Base-by-base conservation (phyloP, 2,329 filamentous ascomycete genomes). In the Diaporthe sp. region DNA sequence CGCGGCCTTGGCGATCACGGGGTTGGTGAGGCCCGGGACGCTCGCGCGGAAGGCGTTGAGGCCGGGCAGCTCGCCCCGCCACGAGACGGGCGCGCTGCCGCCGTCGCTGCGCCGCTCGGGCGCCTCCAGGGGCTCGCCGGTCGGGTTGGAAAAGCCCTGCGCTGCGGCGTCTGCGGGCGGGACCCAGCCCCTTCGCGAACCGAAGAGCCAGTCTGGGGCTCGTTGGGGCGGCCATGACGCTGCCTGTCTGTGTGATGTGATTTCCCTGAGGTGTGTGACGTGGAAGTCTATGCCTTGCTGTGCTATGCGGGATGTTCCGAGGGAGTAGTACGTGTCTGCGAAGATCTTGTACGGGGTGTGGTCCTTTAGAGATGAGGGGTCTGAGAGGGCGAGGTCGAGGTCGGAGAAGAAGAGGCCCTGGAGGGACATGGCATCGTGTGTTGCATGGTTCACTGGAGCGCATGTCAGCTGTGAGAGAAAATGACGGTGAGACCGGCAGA, bases 321-420 rank as follows among this genome's bases (percentile, higher is more conserved):
- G 46, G 46, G 46, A 53, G 7, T 68, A 53, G 46, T 68, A 68
- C 22, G 46, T 68, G 46, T 68, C 65, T 55, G 65, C 65, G 34
- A 68, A 68, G 46, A 68, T 68, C 12, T 68, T 53, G 22, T 68
- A 53, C 15, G 65, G 65, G 12, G 65, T 68, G 9, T 68, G 65
- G 15, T 39, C 46, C 34, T 28, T 39, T 12, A 68, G 46, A 8
- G 46, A 68, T 8, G 13, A 25, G 15, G 65, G 65, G 13, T 68
- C 46, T 13, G 65, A 68, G 31, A 53, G 46, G 1, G 65, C 65
- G 7, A 10, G 22, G 46, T 68, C 65, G 34, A 68, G 65, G 31
- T 68, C 65, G 22, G 65, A 17, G n/a, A 68, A 53, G 13, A 68
- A 25, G 31, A 68, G 65, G 5, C 65, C 65, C 22, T 39, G 46